phyloP scores from a whole-genome alignment of 371 early-diverging fungal species.

The Smittium mucronatum region DNA sequence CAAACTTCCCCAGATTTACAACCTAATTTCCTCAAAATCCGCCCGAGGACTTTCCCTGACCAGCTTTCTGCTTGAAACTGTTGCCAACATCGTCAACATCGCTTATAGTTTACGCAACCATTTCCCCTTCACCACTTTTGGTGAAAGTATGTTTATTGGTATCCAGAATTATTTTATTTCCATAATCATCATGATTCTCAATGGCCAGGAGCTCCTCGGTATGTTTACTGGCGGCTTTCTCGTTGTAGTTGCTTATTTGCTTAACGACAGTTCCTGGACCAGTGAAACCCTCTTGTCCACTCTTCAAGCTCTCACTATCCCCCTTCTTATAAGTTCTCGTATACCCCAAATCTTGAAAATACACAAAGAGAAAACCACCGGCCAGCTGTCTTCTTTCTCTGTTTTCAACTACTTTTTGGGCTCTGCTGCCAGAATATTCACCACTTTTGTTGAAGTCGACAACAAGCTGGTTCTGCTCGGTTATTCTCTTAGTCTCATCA shows the following conservation, averaged over 20 bases:
- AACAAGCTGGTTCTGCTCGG: slow-evolving; percentile 61
- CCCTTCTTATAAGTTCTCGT: slow-evolving; percentile 59
- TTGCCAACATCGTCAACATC: slow-evolving; percentile 58
- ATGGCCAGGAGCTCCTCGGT: slow-evolving; percentile 28
- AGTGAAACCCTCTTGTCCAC: slow-evolving; percentile 37
- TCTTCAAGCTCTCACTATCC: slow-evolving; percentile 68
- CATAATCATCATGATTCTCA: slow-evolving; percentile 52
- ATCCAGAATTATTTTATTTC: slow-evolving; percentile 67
- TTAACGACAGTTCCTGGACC: slow-evolving; percentile 37
- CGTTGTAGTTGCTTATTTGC: slow-evolving; percentile 29
- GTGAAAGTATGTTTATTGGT: slow-evolving; percentile 67
- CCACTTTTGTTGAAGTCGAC: slow-evolving; percentile 77
- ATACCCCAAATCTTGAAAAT: slow-evolving; percentile 79
- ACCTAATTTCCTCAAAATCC: slow-evolving; percentile 59
- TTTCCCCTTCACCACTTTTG: slow-evolving; percentile 87
- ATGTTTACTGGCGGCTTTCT: slow-evolving; percentile 19
- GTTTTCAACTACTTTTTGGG: slow-evolving; percentile 74
- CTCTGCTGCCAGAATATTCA: slow-evolving; percentile 73
- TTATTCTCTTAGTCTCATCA: slow-evolving; percentile 47
- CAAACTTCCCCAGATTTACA: slow-evolving; percentile 91
- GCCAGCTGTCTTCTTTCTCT: slow-evolving; percentile 82
- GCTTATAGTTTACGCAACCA: slow-evolving; percentile 68
- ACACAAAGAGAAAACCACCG: slow-evolving; percentile 60
- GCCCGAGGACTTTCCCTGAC: slow-evolving; percentile 67
- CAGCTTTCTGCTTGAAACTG: slow-evolving; percentile 71